phyloP scores from a whole-genome alignment of 2,329 filamentous ascomycete genomes.

The Verticillium klebahnii region DNA sequence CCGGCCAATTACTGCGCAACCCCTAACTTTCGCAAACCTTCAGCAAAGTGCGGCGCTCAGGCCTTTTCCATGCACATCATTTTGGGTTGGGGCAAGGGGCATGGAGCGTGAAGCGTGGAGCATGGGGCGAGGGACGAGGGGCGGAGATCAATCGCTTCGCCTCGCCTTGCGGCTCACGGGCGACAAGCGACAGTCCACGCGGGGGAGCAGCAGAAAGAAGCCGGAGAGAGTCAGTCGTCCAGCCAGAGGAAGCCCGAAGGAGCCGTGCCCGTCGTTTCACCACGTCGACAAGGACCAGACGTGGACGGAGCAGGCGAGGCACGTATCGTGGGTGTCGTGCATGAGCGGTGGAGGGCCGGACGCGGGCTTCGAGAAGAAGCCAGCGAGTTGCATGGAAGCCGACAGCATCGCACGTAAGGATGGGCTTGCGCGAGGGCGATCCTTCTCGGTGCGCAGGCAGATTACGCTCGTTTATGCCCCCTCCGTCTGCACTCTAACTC shows the following conservation, averaged over 20 bases:
- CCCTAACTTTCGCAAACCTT: neutral
- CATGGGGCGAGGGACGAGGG: neutral
- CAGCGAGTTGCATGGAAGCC: neutral
- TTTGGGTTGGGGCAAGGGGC: neutral
- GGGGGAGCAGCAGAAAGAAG: neutral
- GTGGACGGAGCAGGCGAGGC: neutral
- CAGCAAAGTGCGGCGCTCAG: neutral
- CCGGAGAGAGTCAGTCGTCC: neutral
- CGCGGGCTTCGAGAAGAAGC: neutral
- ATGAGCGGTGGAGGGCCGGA: neutral
- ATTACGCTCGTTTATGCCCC: neutral
- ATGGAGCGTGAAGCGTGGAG: neutral
- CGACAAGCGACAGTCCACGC: neutral
- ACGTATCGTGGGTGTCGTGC: neutral
- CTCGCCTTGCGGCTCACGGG: neutral
- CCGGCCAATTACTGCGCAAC: neutral
- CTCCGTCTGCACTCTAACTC: neutral
- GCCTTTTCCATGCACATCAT: neutral
- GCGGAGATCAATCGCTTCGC: neutral
- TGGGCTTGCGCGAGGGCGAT: neutral
- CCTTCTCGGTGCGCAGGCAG: neutral
- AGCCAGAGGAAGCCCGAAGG: neutral
- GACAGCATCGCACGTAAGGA: neutral
- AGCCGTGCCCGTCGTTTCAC: neutral
- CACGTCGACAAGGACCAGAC: neutral